Evolutionary conservation across 2,329 filamentous ascomycete species (phyloP).

Genomic region (Ophiostoma sp.): DNA sequence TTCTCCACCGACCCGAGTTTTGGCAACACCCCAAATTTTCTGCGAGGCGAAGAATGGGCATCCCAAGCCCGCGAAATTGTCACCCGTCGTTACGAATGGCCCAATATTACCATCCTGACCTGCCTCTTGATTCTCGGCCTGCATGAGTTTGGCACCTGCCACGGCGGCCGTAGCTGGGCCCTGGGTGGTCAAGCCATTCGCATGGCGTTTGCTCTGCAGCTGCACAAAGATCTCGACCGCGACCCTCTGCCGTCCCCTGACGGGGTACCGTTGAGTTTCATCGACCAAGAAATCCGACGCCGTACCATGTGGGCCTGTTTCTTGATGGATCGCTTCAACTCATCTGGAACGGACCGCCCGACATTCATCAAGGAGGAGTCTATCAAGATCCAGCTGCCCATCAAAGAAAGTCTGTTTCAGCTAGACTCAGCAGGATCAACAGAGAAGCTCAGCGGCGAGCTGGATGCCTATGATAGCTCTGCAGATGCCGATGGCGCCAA

Average conservation of each 20-base stretch:
- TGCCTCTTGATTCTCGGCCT: conserved; percentile 82
- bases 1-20: conserved; percentile 87
- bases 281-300: conserved; percentile 85
- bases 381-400: conserved; percentile 81
- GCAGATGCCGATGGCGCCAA: background rate
- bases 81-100: conserved; percentile 81
- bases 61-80: conserved; percentile 81
- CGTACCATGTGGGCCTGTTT: conserved; percentile 98
- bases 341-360: conserved; percentile 85
- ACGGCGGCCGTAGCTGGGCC: conserved; percentile 93
- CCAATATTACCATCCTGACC: conserved; percentile 92
- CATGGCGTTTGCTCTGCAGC: conserved; percentile 92
- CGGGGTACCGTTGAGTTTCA: conserved; percentile 69
- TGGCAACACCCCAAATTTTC: conserved; percentile 62
- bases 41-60: conserved; percentile 89
- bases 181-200: conserved; percentile 90
- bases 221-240: conserved; percentile 85
- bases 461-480: background rate
- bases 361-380: conserved; percentile 87
- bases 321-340: conserved; percentile 95
- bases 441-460: conserved; percentile 65
- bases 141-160: conserved; percentile 95
- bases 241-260: conserved; percentile 53
- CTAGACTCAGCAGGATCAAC: conserved; percentile 86
- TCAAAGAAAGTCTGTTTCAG: conserved; percentile 84